A percentile compares a stretch with the other conserved stretches of the same genome.
These are phyloP conservation scores for Euphorbia corollata DNA, from an alignment of 441 rosid genomes.

Conservation along the genomic window DNA sequence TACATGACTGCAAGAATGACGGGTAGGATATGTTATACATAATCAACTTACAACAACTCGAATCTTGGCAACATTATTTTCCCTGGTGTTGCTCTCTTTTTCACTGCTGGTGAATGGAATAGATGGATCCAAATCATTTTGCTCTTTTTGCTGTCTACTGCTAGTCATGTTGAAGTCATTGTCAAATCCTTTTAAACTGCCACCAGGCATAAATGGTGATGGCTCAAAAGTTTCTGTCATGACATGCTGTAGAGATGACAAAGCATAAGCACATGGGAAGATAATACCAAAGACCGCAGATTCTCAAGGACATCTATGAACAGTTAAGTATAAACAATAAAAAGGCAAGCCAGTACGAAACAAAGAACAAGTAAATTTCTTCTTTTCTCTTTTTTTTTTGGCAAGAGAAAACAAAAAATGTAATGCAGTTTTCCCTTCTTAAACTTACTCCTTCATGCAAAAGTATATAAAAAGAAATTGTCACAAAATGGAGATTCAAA, in stretches of 20 bases:
- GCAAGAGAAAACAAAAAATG: background rate
- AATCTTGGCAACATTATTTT: constrained; percentile 83
- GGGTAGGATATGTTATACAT: background rate
- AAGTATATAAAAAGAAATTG: background rate
- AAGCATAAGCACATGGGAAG: constrained; percentile 13
- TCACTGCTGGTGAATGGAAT: constrained; percentile 40
- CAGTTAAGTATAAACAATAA: background rate
- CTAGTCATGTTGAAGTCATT: constrained; percentile 48
- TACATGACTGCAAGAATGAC: background rate
- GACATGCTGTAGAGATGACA: constrained; percentile 60
- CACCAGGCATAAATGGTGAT: constrained; percentile 74
- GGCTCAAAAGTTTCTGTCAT: constrained; percentile 91
- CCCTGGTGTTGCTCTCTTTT: constrained; percentile 59
- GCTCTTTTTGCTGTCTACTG: constrained; percentile 42
- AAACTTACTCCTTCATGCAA: background rate
- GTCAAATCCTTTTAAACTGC: constrained; percentile 49
- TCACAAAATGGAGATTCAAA: constrained; percentile 1
- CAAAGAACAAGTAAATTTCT: background rate
- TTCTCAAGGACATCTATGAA: background rate
- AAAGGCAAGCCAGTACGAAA: constrained; percentile 4
- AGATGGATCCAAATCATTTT: constrained; percentile 50
- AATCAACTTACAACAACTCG: constrained; percentile 87
- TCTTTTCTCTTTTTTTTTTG: background rate
- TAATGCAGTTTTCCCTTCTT: background rate
- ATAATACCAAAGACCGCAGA: constrained; percentile 4